phyloP scores from a whole-genome alignment of 352 stramenopile genomes.

The Pythium rishiriense region DNA sequence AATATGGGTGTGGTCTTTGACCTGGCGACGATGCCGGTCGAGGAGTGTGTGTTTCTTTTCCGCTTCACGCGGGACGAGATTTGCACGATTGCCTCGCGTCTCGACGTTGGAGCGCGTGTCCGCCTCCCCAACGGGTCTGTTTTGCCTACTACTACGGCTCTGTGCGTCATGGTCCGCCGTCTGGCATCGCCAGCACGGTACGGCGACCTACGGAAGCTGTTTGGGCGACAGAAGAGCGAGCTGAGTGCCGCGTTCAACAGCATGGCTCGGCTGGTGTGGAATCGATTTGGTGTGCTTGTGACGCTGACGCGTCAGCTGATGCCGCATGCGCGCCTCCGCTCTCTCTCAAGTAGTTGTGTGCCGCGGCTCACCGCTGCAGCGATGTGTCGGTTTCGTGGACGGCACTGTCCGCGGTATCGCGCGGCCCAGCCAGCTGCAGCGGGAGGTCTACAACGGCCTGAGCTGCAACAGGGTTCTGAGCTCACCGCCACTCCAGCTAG shows the following conservation, averaged over 20 bases:
- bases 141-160: not conserved
- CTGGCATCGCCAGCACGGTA: conserved; percentile 6
- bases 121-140: conserved; percentile 12
- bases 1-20: not conserved
- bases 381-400: conserved; percentile 14
- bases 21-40: not conserved
- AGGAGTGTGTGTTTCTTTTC: conserved; percentile 1
- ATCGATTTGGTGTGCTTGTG: not conserved
- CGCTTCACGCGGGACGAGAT: not conserved
- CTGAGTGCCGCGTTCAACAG: not conserved
- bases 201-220: conserved; percentile 7
- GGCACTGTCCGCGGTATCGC: conserved; percentile 1
- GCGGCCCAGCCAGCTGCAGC: not conserved
- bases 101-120: not conserved
- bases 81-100: not conserved
- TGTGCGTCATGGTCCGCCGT: conserved; percentile 15
- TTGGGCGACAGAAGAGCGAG: conserved; percentile 12
- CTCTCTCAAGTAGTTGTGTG: conserved; percentile 1
- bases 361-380: not conserved
- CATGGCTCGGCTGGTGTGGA: conserved; percentile 5
- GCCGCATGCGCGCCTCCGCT: not conserved
- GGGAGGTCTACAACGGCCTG: conserved; percentile 25
- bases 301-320: not conserved
- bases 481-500: no score
- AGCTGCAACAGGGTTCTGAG: no score